A percentile compares a stretch with the other conserved stretches of the same genome.
These are phyloP conservation scores for Boletus subparvulus DNA, from an alignment of 768 basidiomycete species.

Conservation along the genomic window DNA sequence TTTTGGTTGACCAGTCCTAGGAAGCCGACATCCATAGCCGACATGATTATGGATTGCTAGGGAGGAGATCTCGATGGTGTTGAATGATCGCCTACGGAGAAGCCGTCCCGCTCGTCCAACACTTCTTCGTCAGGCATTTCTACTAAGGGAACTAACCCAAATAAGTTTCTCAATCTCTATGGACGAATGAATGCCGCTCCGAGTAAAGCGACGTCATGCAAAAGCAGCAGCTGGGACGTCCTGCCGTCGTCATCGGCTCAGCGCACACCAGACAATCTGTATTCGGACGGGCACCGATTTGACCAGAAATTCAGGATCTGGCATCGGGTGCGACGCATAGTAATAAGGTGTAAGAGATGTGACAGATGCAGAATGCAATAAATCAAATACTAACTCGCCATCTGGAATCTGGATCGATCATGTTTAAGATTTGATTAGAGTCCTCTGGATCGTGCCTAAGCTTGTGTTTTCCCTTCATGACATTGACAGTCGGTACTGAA, in stretches of 20 bases:
- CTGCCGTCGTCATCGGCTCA: neutral
- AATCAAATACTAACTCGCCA: neutral
- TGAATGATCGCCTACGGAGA: neutral
- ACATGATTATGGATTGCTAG: neutral
- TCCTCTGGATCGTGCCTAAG: no score
- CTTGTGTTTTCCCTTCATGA: no score
- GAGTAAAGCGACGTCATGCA: neutral
- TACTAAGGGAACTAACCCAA: no score
- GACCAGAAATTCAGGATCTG: neutral
- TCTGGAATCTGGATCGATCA: neutral
- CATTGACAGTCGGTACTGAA: neutral
- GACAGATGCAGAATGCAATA: neutral
- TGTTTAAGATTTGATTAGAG: no score
- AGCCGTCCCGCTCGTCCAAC: neutral
- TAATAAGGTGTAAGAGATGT: neutral
- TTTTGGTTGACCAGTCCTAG: neutral
- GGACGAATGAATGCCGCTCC: neutral
- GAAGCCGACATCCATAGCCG: neutral
- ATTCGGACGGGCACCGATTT: neutral
- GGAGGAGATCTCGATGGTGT: neutral
- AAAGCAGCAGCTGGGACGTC: no score
- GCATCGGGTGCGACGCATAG: neutral
- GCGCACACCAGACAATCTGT: no score
- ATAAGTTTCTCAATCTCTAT: neutral
- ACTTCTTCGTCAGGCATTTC: no score